Evolutionary conservation across 345 rosid species (phyloP).

Genomic region (Populus deltoides): DNA sequence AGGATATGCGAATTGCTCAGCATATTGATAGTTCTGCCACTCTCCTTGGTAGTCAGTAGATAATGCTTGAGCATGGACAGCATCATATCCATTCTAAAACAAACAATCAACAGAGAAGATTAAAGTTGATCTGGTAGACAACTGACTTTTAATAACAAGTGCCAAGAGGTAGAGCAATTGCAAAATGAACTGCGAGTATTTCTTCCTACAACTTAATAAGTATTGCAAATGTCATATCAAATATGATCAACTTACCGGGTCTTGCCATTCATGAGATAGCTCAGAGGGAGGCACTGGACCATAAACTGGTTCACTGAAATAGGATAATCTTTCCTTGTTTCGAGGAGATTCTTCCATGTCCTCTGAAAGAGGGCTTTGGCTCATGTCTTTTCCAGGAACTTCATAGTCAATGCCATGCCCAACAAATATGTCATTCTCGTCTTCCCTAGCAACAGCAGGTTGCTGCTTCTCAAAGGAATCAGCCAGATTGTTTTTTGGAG

Average conservation of each 20-base stretch:
- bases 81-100: constrained; percentile 73
- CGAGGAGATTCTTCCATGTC: constrained; percentile 99
- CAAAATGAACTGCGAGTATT: not conserved
- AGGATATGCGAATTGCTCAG: constrained; percentile 75
- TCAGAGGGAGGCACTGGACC: constrained; percentile 76
- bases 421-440: constrained; percentile 81
- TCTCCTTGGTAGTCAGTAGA: constrained; percentile 75
- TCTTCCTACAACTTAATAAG: not conserved
- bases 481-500: constrained; percentile 40
- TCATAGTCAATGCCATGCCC: constrained; percentile 79
- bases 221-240: not conserved
- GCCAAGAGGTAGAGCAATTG: not conserved
- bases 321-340: constrained; percentile 67
- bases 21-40: constrained; percentile 91
- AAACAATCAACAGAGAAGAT: not conserved
- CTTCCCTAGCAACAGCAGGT: constrained; percentile 55
- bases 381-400: constrained; percentile 74
- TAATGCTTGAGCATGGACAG: constrained; percentile 65
- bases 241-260: constrained; percentile 47
- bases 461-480: constrained; percentile 59
- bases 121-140: not conserved
- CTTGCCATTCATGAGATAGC: constrained; percentile 76
- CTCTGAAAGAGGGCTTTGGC: constrained; percentile 86
- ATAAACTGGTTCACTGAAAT: constrained; percentile 69
- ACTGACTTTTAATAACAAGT: not conserved